phyloP scores from a whole-genome alignment of 192 early-diverging fungal genomes.

The Entomortierella chlamydospora region DNA sequence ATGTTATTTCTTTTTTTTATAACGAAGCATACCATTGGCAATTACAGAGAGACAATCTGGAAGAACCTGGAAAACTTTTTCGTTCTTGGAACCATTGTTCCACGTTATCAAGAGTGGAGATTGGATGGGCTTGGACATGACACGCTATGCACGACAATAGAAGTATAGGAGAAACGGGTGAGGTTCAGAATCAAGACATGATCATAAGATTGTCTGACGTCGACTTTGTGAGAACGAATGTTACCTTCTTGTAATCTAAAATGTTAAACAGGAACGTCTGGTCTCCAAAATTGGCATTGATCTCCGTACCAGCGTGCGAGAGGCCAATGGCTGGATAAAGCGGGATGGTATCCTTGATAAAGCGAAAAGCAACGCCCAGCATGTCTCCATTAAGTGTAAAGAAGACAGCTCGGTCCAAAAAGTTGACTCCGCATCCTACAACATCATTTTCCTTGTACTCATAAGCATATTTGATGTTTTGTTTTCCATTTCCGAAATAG shows the following conservation, averaged over 20 bases:
- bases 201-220: no score
- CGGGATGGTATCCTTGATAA: conserved; percentile 43
- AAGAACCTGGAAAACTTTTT: conserved; percentile 33
- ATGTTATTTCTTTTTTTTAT: neutral
- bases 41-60: conserved; percentile 46
- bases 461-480: conserved; percentile 29
- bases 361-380: conserved; percentile 42
- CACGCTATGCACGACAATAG: conserved; percentile 5
- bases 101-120: conserved; percentile 16
- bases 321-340: conserved; percentile 50
- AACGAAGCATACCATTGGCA: conserved; percentile 23
- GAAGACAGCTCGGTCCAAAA: conserved; percentile 34
- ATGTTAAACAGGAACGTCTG: conserved; percentile 53
- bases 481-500: conserved; percentile 50
- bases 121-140: conserved; percentile 19
- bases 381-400: conserved; percentile 48
- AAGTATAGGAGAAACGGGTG: neutral
- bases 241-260: conserved; percentile 51
- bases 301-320: conserved; percentile 47
- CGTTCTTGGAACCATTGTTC: conserved; percentile 31
- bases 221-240: neutral
- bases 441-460: conserved; percentile 30
- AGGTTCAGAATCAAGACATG: neutral
- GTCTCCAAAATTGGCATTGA: conserved; percentile 56
- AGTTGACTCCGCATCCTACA: conserved; percentile 50